Evolutionary conservation across 2,329 filamentous ascomycete genomes (phyloP).

Genomic region (Tolypocladium guangdongense): DNA sequence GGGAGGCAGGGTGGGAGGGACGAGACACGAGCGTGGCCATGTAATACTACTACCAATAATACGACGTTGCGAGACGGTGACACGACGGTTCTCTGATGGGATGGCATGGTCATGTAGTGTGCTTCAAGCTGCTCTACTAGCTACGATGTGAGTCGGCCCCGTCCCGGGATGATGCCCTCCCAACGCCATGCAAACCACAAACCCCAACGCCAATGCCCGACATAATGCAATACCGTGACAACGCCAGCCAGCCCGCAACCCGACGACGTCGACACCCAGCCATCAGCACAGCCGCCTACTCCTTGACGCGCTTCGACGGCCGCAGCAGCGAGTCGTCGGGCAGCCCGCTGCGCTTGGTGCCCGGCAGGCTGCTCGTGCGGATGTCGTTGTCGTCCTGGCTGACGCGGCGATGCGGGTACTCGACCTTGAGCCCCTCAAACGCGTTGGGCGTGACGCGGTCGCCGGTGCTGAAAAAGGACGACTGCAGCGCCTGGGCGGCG

Average conservation of each 20-base stretch:
- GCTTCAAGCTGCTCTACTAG: not conserved
- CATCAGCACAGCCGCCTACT: conserved; percentile 17
- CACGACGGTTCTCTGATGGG: not conserved
- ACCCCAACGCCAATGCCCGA: no score
- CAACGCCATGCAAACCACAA: no score
- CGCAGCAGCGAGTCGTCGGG: conserved; percentile 67
- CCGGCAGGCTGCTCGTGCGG: conserved; percentile 75
- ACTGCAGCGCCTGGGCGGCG: conserved; percentile 77
- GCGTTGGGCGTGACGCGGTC: conserved; percentile 70
- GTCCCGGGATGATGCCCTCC: no score
- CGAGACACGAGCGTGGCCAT: not conserved
- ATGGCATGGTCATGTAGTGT: not conserved
- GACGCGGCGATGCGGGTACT: conserved; percentile 83
- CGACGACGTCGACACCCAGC: no score
- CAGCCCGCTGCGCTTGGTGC: conserved; percentile 79
- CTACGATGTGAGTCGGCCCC: no score
- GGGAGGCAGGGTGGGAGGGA: not conserved
- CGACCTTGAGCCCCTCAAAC: conserved; percentile 78
- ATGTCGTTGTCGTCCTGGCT: conserved; percentile 96
- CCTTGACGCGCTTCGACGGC: conserved; percentile 52
- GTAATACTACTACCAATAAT: not conserved
- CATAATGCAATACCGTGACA: no score
- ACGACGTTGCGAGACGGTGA: not conserved
- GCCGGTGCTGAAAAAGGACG: conserved; percentile 74
- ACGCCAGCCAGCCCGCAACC: no score